These are phyloP conservation scores for Lotus japonicus DNA, from an alignment of 306 rosid species.

Conservation along the genomic window DNA sequence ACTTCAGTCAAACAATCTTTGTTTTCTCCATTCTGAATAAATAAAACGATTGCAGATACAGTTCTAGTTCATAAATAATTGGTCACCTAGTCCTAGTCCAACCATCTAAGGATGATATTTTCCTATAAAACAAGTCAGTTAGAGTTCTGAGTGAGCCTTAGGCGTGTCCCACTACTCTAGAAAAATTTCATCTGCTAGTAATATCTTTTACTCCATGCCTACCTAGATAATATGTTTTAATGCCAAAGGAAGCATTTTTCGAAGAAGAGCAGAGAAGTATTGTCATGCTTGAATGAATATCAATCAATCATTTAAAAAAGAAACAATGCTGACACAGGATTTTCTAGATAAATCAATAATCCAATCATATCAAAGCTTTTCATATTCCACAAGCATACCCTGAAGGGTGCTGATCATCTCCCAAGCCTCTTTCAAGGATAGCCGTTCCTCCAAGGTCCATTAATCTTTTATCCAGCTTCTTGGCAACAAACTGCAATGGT, in stretches of 20 bases:
- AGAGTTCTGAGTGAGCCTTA: not conserved
- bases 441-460: conserved; percentile 73
- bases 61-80: not conserved
- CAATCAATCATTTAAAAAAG: not conserved
- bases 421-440: conserved; percentile 71
- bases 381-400: conserved; percentile 50
- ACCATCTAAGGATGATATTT: not conserved
- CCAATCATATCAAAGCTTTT: not conserved
- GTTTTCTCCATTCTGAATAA: not conserved
- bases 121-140: not conserved
- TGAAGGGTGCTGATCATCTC: conserved; percentile 94
- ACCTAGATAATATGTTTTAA: not conserved
- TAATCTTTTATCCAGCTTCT: conserved; percentile 90
- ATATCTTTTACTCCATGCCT: not conserved
- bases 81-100: not conserved
- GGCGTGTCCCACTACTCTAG: not conserved
- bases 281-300: not conserved
- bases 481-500: conserved; percentile 76
- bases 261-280: not conserved
- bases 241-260: not conserved
- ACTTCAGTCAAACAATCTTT: not conserved
- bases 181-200: not conserved
- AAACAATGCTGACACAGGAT: not conserved
- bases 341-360: not conserved
- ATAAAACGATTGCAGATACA: not conserved